Base-by-base conservation (phyloP, 2,329 filamentous ascomycete genomes). In the Fonsecaea pugnacius region DNA sequence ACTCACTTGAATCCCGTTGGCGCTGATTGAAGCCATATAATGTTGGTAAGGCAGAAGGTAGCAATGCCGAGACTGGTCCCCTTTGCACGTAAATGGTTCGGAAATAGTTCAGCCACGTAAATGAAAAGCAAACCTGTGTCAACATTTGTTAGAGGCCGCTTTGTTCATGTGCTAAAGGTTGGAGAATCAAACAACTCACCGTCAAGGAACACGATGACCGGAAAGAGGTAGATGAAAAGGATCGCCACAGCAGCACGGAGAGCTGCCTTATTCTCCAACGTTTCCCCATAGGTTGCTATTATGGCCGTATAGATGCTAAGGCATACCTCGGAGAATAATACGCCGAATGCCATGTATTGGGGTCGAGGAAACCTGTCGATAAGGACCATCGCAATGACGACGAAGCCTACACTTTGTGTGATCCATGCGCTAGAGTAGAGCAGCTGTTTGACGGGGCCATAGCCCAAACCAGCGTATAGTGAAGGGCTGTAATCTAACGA, bases 261-360 rank as follows among this genome's bases (percentile, higher is more conserved):
- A 36, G 35, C 35, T 14, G 35, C 35, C 35, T 36, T 36, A 36
- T 36, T 36, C 35, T 36, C 35, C 35, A 36, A 10, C 35, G 35
- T 36, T 10, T 36, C 1, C 35, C 35, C 35, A 36, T 36, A 36
- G 35, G 14, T 36, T 36, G 35, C 35, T 36, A 36, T 36, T 5
- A 36, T 36, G 14, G 35, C 35, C 9, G 35, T 36, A 36, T 36
- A 36, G 35, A 36, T 36, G 35, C 35, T 36, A 10, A 36, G 35
- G 35, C 35, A 36, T 36, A 36, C 35, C 35, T 36, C 35, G 10
- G 35, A 36, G 35, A 36, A 36, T 14, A 36, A 36, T 36, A 36
- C 35, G 35, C 74, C 78, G 24, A 74, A 56, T 24, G 56, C 62
- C 24, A 67, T 67, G 60, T 51, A 65, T 36, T 60, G 51, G 16